Percentiles rank a stretch among this genome's conserved stretches.
These are phyloP conservation scores for Termitomyces sp. DNA, from an alignment of 768 basidiomycete species.

Conservation along the genomic window DNA sequence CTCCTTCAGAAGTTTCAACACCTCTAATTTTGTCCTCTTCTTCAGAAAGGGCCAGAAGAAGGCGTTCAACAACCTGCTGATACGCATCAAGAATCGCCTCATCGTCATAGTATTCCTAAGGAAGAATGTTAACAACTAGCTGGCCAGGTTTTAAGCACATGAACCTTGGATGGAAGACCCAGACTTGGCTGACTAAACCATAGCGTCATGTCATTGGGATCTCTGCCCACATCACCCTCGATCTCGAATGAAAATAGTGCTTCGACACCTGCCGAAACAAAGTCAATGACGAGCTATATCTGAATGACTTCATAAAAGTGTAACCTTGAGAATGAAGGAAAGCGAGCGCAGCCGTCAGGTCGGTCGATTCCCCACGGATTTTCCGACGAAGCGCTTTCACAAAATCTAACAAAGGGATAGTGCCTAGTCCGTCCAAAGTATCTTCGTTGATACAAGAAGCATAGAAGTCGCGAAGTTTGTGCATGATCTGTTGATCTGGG, in stretches of 20 bases:
- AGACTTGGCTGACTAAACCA: conserved; percentile 82
- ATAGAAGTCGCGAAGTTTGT: conserved; percentile 70
- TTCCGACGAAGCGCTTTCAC: conserved; percentile 54
- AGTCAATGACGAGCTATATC: neutral
- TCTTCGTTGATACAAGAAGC: conserved; percentile 78
- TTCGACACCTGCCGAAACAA: conserved; percentile 49
- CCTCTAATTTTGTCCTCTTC: conserved; percentile 31
- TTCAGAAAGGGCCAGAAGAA: conserved; percentile 56
- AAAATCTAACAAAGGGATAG: conserved; percentile 63
- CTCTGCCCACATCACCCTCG: conserved; percentile 82
- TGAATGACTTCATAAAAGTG: neutral
- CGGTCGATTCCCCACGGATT: conserved; percentile 48
- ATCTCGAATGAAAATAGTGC: conserved; percentile 78
- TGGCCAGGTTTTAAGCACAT: neutral
- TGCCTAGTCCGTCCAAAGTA: conserved; percentile 66
- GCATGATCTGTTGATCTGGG: conserved; percentile 46
- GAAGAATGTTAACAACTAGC: neutral
- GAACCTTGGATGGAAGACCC: conserved; percentile 83
- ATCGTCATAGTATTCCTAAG: conserved; percentile 87
- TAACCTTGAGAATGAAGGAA: conserved; percentile 84
- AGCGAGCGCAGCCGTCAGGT: conserved; percentile 77
- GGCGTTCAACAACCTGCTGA: conserved; percentile 55
- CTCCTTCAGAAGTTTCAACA: conserved; percentile 13
- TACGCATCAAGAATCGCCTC: conserved; percentile 65
- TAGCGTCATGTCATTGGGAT: conserved; percentile 80